Base-by-base conservation (phyloP, 257 asterid species). In the Solanum pinnatisectum region DNA sequence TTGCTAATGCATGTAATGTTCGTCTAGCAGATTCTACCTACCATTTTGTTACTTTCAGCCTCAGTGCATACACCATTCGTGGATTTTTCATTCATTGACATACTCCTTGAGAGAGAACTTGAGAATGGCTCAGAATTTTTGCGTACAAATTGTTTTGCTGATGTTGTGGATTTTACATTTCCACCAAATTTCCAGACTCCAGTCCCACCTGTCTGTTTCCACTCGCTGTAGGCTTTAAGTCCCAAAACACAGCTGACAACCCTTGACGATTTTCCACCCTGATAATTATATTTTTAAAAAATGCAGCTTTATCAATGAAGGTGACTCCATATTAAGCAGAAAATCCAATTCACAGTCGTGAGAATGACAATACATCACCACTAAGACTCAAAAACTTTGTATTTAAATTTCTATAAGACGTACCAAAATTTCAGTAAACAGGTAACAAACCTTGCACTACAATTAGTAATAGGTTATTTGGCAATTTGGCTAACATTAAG, bases 181-280 rank as follows among this genome's bases (percentile, higher is more conserved):
- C 98, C 99, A 36, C 99, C 97, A 83, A 94, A 96, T 91, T 93
- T 97, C 99, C 99, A 94, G 13, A 92, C 91, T 35, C 99, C 99
- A 88, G 85, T 91, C 88, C 96, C 94, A 40, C 98, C 99, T 15
- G 94, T 84, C 83, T 92, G 96, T 90, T 96, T 96, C 98, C 99
- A 94, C 72, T 97, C 98, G 52, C 90, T 73, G 86, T 91, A 97
- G 56, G 98, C 95, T 91, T 97, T 96, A n/a, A 97, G 94, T 59
- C 98, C 99, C 96, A 96, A 88, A 73, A 96, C 97, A 84, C 98
- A 96, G 52, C 93, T 96, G 83, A 96, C 99, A 52, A 97, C 89
- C 92, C 99, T 93, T 8, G 99, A 95, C 44, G 99, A 93, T 90
- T 96, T 95, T 70, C 99, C 99, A 68, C 99, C 99, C 99, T 97